Percentiles rank a stretch among this genome's conserved stretches.
Conservation (phyloP, 1,284 basidiomycete species). For the Chalciporus sp. region DNA sequence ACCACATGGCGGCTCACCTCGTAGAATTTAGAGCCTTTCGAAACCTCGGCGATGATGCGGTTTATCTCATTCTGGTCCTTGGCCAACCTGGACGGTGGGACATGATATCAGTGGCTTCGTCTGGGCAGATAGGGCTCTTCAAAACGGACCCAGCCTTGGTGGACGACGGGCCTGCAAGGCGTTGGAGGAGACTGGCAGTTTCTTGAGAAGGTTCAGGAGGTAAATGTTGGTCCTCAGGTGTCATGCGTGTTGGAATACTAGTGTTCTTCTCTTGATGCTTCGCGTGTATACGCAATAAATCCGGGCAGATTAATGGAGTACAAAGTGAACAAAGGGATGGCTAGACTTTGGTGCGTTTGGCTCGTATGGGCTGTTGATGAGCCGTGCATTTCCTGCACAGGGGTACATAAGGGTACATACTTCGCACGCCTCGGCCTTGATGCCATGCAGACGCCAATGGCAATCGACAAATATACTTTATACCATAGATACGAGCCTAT, state of each 20-base stretch:
- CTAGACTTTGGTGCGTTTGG: too few relatives aligned
- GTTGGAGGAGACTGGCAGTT: constrained; percentile 66
- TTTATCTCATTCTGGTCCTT: constrained; percentile 82
- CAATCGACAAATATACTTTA: background rate
- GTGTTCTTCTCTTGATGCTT: background rate
- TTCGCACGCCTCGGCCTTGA: too few relatives aligned
- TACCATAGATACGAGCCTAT: constrained; percentile 1
- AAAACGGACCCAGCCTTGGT: constrained; percentile 71
- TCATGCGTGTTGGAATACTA: constrained; percentile 15
- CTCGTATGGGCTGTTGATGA: background rate
- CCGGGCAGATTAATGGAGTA: background rate
- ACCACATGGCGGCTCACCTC: constrained; percentile 49
- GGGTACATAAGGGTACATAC: too few relatives aligned
- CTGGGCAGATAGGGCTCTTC: background rate
- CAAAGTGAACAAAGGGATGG: too few relatives aligned
- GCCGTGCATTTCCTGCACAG: constrained; percentile 13
- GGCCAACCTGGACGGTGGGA: constrained; percentile 51
- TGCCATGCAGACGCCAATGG: too few relatives aligned
- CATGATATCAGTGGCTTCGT: constrained; percentile 12
- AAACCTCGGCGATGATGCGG: constrained; percentile 76
- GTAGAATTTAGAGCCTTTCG: constrained; percentile 84
- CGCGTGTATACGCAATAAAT: background rate
- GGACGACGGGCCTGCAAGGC: constrained; percentile 76
- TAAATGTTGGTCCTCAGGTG: constrained; percentile 17
- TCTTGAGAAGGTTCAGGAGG: constrained; percentile 51